phyloP scores from a whole-genome alignment of 2,329 filamentous ascomycete species.

The Penicillium sp. region DNA sequence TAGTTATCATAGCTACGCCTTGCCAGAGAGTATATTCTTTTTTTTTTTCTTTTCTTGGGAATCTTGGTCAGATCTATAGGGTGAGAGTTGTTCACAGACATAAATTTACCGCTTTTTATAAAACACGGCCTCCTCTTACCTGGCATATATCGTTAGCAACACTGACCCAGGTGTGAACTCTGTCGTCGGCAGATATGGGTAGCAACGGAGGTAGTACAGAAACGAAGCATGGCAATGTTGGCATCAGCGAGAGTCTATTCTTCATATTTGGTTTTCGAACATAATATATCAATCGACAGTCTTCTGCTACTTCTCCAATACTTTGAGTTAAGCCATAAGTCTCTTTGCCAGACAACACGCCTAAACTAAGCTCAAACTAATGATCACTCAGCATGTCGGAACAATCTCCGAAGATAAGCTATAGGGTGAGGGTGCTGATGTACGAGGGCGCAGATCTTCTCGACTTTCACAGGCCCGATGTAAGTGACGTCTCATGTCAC shows the following conservation, averaged over 20 bases:
- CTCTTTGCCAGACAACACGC: background rate
- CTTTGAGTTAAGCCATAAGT: background rate
- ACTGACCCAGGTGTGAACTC: background rate
- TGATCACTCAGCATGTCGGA: background rate
- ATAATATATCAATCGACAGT: background rate
- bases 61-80: background rate
- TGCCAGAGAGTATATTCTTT: background rate
- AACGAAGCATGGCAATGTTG: background rate
- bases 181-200: constrained; percentile 2
- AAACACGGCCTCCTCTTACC: background rate
- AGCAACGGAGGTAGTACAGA: constrained; percentile 3
- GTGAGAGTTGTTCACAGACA: background rate
- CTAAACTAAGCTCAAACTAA: background rate
- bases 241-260: background rate
- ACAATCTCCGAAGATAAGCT: constrained; percentile 10
- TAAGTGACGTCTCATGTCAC: no score
- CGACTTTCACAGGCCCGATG: constrained; percentile 43
- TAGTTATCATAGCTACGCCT: background rate
- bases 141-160: background rate
- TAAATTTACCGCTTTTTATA: background rate
- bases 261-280: background rate
- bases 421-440: constrained; percentile 39
- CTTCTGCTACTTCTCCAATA: background rate
- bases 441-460: constrained; percentile 40
- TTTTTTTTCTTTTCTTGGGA: no score